Evolutionary conservation across 1,139 yeast species (phyloP).

Genomic region (Nadsonia commutata): DNA sequence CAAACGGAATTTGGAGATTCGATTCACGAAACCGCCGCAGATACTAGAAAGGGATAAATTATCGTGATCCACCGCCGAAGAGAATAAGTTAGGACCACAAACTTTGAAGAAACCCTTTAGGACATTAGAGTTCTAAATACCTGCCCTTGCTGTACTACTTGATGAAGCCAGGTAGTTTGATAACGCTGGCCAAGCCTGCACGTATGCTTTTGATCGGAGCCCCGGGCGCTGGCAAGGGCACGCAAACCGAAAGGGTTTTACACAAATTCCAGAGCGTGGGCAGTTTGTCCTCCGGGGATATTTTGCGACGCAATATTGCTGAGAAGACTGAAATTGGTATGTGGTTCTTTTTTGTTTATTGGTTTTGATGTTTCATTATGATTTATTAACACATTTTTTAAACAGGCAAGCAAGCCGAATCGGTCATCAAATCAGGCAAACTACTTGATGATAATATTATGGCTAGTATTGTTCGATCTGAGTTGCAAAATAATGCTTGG

Average conservation of each 20-base stretch:
- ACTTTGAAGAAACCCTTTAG: too few relatives aligned
- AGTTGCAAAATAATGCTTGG: slow-evolving; percentile 34
- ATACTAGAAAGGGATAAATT: too few relatives aligned
- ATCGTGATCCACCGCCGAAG: too few relatives aligned
- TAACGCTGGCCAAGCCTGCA: slow-evolving; percentile 4
- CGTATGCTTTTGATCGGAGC: slow-evolving; percentile 38
- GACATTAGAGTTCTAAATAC: too few relatives aligned
- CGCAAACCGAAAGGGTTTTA: slow-evolving; percentile 56
- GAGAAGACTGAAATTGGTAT: slow-evolving; percentile 40
- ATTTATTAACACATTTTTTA: neutral
- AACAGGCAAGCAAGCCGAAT: slow-evolving; percentile 30
- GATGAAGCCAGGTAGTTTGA: too few relatives aligned
- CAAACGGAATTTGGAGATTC: too few relatives aligned
- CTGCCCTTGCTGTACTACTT: too few relatives aligned
- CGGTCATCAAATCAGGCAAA: slow-evolving; percentile 44
- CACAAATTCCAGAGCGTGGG: slow-evolving; percentile 34
- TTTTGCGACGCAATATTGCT: slow-evolving; percentile 54
- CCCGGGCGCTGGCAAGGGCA: slow-evolving; percentile 93
- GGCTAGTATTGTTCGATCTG: slow-evolving; percentile 40
- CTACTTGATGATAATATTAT: slow-evolving; percentile 62
- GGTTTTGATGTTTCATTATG: neutral
- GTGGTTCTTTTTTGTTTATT: neutral
- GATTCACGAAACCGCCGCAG: too few relatives aligned
- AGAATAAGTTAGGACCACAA: too few relatives aligned
- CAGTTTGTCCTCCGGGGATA: slow-evolving; percentile 72